phyloP scores from a whole-genome alignment of 805 yeast genomes.

The Cyberlindnera suaveolens region DNA sequence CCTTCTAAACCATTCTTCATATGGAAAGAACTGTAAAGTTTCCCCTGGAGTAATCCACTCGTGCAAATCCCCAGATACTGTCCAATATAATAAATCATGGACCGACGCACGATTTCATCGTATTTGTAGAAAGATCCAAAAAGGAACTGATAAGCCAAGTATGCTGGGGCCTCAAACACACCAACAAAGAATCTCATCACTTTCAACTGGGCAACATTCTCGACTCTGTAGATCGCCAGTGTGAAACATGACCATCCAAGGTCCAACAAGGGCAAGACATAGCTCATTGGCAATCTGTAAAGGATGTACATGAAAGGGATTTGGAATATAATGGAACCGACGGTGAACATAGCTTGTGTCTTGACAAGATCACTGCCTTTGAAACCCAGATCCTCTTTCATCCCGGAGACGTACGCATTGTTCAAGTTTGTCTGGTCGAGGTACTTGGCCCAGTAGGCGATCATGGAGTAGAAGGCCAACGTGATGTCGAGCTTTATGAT shows the following conservation, averaged over 20 bases:
- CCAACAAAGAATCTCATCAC: conserved; percentile 64
- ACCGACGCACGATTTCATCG: conserved; percentile 53
- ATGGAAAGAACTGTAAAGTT: conserved; percentile 39
- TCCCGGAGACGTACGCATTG: conserved; percentile 62
- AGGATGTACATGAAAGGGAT: conserved; percentile 55
- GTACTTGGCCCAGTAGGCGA: conserved; percentile 36
- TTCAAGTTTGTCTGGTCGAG: conserved; percentile 53
- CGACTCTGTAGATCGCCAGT: conserved; percentile 45
- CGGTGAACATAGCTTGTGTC: conserved; percentile 50
- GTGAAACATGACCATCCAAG: conserved; percentile 61
- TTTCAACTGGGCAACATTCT: conserved; percentile 44
- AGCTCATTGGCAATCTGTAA: conserved; percentile 14
- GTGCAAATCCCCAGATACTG: not conserved
- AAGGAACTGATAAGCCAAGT: conserved; percentile 56
- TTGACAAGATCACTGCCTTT: conserved; percentile 57
- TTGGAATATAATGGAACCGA: conserved; percentile 56
- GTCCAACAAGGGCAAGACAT: not conserved
- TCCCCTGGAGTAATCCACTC: conserved; percentile 32
- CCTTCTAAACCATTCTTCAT: conserved; percentile 43
- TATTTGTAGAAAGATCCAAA: conserved; percentile 54
- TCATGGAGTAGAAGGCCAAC: conserved; percentile 29
- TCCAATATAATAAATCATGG: conserved; percentile 55
- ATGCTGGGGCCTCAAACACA: conserved; percentile 54
- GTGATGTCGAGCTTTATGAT: conserved; percentile 50
- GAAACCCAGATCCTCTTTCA: conserved; percentile 49